Conservation (phyloP, 495 filamentous ascomycete genomes). For the Penicillium angulare region DNA sequence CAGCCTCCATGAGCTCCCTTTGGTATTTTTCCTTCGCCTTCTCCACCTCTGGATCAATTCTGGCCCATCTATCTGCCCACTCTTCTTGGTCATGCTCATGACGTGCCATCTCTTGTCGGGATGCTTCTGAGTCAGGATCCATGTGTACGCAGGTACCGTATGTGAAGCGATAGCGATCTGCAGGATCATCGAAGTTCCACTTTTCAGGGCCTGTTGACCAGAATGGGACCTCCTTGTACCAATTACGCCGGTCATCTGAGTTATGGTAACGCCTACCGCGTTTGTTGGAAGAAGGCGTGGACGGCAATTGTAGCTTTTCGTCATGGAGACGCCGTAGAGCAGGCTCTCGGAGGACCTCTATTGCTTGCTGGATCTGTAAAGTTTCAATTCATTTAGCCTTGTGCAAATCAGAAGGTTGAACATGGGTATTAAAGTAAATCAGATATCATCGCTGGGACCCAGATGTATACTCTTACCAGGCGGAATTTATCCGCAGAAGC, state of each 20-base stretch:
- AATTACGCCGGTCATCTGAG: background rate
- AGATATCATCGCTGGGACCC: too few species aligned
- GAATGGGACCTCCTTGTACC: background rate
- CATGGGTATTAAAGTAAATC: too few species aligned
- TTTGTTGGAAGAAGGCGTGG: background rate
- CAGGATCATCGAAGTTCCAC: background rate
- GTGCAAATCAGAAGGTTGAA: too few species aligned
- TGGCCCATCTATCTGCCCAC: constrained; percentile 12
- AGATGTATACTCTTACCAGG: constrained; percentile 3
- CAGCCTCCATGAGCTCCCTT: constrained; percentile 2
- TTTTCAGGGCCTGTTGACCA: background rate
- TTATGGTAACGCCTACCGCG: background rate
- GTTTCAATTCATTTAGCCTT: too few species aligned
- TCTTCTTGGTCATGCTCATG: constrained; percentile 10
- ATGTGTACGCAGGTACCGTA: constrained; percentile 35
- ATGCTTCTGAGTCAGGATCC: constrained; percentile 25
- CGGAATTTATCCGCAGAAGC: constrained; percentile 44
- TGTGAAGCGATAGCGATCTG: constrained; percentile 28
- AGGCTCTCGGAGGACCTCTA: constrained; percentile 38
- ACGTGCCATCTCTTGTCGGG: constrained; percentile 20
- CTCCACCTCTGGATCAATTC: constrained; percentile 9
- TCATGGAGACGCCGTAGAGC: constrained; percentile 29
- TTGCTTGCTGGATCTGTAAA: constrained; percentile 36
- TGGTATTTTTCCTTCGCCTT: constrained; percentile 8
- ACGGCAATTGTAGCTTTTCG: background rate